Percentiles rank a stretch among this genome's conserved stretches.
phyloP scores from a whole-genome alignment of 352 stramenopile species.

The Phytopythium helicoides region DNA sequence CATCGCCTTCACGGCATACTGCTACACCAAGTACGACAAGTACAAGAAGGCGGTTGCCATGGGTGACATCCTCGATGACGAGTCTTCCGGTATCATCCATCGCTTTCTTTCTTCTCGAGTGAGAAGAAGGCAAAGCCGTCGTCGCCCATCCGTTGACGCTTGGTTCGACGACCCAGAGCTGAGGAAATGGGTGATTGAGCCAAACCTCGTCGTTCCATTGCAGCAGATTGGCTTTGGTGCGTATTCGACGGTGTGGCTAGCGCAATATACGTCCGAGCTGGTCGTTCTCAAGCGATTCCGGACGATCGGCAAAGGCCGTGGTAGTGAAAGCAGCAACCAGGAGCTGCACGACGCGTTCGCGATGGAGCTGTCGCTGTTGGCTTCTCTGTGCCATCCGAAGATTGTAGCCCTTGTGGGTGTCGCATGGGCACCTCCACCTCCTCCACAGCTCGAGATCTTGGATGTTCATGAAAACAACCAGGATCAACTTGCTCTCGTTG shows the following conservation, averaged over 20 bases:
- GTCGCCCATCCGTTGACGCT: background rate
- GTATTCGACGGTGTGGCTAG: slow-evolving; percentile 54
- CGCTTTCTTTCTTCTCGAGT: background rate
- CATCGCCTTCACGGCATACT: slow-evolving; percentile 7
- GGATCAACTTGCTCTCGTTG: slow-evolving; percentile 55
- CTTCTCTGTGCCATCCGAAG: slow-evolving; percentile 60
- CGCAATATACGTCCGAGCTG: slow-evolving; percentile 37
- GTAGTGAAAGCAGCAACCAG: slow-evolving; percentile 8
- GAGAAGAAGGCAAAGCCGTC: background rate
- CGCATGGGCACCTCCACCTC: slow-evolving; percentile 40
- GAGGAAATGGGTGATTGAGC: slow-evolving; percentile 48
- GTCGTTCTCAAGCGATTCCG: slow-evolving; percentile 56
- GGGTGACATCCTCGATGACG: no score
- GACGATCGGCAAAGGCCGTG: slow-evolving; percentile 5
- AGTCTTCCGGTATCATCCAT: background rate
- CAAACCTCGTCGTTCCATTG: slow-evolving; percentile 23
- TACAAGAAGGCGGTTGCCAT: background rate
- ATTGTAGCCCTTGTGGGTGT: slow-evolving; percentile 83
- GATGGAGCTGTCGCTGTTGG: slow-evolving; percentile 67
- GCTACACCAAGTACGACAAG: slow-evolving; percentile 5
- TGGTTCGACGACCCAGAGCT: slow-evolving; percentile 55
- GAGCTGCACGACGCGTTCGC: slow-evolving; percentile 46
- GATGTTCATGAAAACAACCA: background rate
- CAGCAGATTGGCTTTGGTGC: slow-evolving; percentile 30
- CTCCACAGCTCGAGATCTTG: background rate